Evolutionary conservation across 148 eudicot species (phyloP).

Genomic region (Dysphania ambrosioides): DNA sequence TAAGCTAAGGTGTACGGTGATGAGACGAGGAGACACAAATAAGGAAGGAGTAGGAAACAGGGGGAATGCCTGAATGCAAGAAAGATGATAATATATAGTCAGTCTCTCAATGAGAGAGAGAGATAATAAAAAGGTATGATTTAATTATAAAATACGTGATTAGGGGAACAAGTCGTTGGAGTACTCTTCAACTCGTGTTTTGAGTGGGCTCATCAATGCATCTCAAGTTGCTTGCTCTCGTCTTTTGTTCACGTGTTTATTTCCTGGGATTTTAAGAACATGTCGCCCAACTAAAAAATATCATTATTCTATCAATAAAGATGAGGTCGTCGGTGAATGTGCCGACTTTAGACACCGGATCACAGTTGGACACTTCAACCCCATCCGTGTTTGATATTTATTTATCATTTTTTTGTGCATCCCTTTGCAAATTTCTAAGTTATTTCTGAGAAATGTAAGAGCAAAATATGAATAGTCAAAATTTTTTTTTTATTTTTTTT

Average conservation of each 20-base stretch:
- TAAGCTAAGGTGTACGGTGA: no score
- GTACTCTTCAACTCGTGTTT: background rate
- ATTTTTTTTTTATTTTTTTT: no score
- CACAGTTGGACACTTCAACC: background rate
- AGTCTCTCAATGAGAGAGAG: background rate
- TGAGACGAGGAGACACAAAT: no score
- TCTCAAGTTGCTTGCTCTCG: background rate
- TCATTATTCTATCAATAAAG: background rate
- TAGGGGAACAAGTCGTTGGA: background rate
- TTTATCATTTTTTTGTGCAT: no score
- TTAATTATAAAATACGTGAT: background rate
- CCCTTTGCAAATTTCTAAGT: no score
- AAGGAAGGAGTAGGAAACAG: no score
- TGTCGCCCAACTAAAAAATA: background rate
- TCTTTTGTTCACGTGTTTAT: slow-evolving; percentile 15
- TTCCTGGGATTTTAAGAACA: slow-evolving; percentile 1
- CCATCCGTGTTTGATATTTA: no score
- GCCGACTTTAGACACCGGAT: background rate
- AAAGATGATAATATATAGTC: background rate
- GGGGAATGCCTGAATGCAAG: no score
- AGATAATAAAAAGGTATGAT: background rate
- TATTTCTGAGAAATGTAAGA: no score
- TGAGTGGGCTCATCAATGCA: background rate
- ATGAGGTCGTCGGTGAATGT: slow-evolving; percentile 1
- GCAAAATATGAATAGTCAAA: no score